Percentiles rank a stretch among this genome's conserved stretches.
Conservation (phyloP, 2,329 filamentous ascomycete species). For the Pseudogymnoascus sp. region DNA sequence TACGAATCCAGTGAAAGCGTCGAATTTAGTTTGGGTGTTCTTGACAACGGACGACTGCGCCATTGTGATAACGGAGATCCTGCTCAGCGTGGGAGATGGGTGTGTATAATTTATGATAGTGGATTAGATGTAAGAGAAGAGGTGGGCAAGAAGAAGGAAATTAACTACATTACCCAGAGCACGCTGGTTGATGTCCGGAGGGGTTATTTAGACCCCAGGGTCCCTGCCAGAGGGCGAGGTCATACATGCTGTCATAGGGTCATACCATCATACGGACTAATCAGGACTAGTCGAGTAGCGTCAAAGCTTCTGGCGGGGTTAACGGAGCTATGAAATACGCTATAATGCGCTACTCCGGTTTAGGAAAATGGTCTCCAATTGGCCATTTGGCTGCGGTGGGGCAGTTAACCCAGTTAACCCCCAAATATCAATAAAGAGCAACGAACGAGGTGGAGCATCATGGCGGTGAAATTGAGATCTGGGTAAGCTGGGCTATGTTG, state of each 20-base stretch:
- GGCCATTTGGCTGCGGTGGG: not conserved
- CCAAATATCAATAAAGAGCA: not conserved
- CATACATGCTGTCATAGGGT: not conserved
- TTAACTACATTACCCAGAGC: not conserved
- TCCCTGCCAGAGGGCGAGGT: not conserved
- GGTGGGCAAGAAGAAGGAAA: not conserved
- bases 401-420: not conserved
- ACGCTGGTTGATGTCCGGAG: not conserved
- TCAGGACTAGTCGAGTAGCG: not conserved
- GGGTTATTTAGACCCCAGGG: not conserved
- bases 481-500: not conserved
- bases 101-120: not conserved
- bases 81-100: not conserved
- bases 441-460: not conserved
- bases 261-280: not conserved
- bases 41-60: not conserved
- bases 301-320: not conserved
- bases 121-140: not conserved
- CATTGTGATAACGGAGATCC: not conserved
- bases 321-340: not conserved
- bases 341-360: not conserved
- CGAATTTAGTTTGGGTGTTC: not conserved
- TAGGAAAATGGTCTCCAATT: slow-evolving; percentile 10
- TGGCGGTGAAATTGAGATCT: not conserved
- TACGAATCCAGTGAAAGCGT: not conserved